Percentiles rank a stretch among this genome's conserved stretches.
phyloP scores from a whole-genome alignment of 2,329 filamentous ascomycete species.

The Corinectria fuckeliana region DNA sequence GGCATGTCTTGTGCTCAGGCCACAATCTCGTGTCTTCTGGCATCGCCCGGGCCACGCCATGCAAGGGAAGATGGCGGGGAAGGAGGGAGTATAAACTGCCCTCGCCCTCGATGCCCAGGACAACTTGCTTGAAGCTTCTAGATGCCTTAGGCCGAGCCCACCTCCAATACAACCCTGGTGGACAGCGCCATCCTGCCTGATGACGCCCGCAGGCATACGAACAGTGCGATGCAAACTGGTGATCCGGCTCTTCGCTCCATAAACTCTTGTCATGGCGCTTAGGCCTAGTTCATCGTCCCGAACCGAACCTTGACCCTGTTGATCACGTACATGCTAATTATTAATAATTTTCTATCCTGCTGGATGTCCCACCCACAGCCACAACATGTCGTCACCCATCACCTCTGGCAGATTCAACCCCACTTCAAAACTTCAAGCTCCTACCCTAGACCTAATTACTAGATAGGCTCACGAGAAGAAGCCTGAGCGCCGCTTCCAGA shows the following conservation, averaged over 20 bases:
- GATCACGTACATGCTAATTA: neutral
- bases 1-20: neutral
- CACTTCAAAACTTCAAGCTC: too few relatives aligned
- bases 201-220: neutral
- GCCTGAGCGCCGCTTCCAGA: too few relatives aligned
- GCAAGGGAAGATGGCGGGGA: constrained; percentile 8
- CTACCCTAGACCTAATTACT: too few relatives aligned
- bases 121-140: neutral
- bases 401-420: too few relatives aligned
- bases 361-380: too few relatives aligned
- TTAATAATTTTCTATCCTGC: neutral
- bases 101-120: constrained; percentile 3
- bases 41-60: constrained; percentile 4
- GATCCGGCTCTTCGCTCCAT: neutral
- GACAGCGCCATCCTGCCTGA: neutral
- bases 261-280: neutral
- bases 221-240: neutral
- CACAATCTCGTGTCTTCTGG: constrained; percentile 4
- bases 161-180: constrained; percentile 10
- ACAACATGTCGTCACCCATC: too few relatives aligned
- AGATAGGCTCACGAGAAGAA: too few relatives aligned
- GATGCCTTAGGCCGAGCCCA: too few relatives aligned
- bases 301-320: neutral
- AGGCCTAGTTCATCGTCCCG: neutral
- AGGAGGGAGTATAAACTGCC: too few relatives aligned